Conservation (phyloP, 495 filamentous ascomycete genomes). For the Talaromyces trachyspermus region DNA sequence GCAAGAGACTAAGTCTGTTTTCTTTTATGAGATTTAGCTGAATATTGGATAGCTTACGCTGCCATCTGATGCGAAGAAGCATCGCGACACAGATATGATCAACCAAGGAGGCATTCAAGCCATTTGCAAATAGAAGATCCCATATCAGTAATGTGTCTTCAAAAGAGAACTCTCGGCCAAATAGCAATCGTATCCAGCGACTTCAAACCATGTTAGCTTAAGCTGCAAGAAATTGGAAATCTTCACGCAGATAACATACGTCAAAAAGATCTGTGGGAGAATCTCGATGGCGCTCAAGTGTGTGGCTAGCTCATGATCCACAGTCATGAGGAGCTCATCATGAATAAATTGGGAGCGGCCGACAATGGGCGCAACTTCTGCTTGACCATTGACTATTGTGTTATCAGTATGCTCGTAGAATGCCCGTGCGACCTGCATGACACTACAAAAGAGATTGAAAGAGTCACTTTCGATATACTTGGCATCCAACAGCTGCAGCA, state of each 20-base stretch:
- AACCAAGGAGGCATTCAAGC: slow-evolving; percentile 71
- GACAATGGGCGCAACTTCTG: slow-evolving; percentile 69
- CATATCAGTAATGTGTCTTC: slow-evolving; percentile 76
- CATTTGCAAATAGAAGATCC: slow-evolving; percentile 88
- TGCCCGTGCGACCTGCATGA: slow-evolving; percentile 79
- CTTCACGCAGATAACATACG: no score
- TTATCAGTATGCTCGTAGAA: slow-evolving; percentile 69
- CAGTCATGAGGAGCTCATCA: slow-evolving; percentile 63
- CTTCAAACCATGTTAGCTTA: slow-evolving; percentile 31
- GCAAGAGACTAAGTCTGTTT: slow-evolving; percentile 16
- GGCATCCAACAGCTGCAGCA: slow-evolving; percentile 60
- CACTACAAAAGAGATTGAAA: slow-evolving; percentile 71
- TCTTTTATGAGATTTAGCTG: neutral
- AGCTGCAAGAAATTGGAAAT: no score
- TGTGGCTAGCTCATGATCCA: slow-evolving; percentile 74
- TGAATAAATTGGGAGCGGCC: slow-evolving; percentile 79
- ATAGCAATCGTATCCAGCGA: slow-evolving; percentile 90
- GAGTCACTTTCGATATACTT: slow-evolving; percentile 82
- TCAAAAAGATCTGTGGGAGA: slow-evolving; percentile 92
- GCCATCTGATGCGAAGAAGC: slow-evolving; percentile 88
- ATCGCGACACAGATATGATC: slow-evolving; percentile 89
- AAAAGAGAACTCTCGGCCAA: slow-evolving; percentile 88
- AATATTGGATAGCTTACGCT: slow-evolving; percentile 55
- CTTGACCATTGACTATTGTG: slow-evolving; percentile 31
- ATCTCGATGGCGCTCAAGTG: slow-evolving; percentile 82